A percentile compares a stretch with the other conserved stretches of the same genome.
Evolutionary conservation across 148 eudicot species (phyloP).

Genomic region (Spergularia bocconei): DNA sequence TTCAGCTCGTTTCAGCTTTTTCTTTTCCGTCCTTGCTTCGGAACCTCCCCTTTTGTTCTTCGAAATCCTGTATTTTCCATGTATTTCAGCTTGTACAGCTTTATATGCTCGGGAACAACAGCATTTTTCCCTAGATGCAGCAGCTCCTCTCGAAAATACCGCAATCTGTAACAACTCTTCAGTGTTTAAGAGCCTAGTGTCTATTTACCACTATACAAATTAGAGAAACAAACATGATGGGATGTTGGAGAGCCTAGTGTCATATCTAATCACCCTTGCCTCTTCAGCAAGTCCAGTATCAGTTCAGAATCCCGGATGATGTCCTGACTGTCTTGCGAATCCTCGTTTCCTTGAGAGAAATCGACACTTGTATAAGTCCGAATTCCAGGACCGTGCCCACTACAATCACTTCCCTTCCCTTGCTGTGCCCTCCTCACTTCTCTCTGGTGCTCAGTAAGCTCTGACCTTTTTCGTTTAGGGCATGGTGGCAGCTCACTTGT

Average conservation of each 20-base stretch:
- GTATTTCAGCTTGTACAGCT: no score
- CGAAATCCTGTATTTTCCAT: no score
- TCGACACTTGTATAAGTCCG: conserved; percentile 70
- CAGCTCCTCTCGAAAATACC: no score
- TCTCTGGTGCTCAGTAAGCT: conserved; percentile 81
- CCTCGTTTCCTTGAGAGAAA: conserved; percentile 81
- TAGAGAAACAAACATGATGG: not conserved
- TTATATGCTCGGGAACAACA: no score
- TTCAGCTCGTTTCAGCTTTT: no score
- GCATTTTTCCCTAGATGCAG: no score
- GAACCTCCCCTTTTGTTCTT: no score
- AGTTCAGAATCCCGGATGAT: conserved; percentile 48
- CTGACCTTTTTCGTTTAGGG: conserved; percentile 50
- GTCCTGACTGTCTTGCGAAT: conserved; percentile 80
- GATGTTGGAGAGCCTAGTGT: not conserved
- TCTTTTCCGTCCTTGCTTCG: no score
- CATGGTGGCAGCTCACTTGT: conserved; percentile 16
- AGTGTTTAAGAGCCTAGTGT: no score
- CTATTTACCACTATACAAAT: not conserved
- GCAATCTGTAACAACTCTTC: no score
- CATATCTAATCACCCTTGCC: conserved; percentile 24
- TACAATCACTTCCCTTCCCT: conserved; percentile 60
- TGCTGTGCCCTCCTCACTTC: conserved; percentile 92
- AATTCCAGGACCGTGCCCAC: conserved; percentile 80
- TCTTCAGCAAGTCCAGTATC: conserved; percentile 65